phyloP scores from a whole-genome alignment of 2,329 filamentous ascomycete genomes.

The Xylariaceae sp. region DNA sequence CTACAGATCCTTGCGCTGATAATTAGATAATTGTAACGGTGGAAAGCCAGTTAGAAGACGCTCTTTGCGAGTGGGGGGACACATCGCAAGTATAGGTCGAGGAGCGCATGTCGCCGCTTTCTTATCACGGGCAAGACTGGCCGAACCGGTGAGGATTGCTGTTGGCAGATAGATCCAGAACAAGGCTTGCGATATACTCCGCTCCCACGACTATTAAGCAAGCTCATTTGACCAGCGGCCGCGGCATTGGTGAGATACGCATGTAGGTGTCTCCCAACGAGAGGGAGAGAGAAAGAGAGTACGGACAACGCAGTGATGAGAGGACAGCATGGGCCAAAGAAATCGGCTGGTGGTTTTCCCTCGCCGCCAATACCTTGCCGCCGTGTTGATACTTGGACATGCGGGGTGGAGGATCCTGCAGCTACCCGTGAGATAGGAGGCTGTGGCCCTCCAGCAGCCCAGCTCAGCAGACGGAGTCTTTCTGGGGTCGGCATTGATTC shows the following conservation, averaged over 20 bases:
- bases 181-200: not conserved
- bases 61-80: conserved; percentile 4
- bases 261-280: not conserved
- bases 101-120: not conserved
- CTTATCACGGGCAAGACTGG: not conserved
- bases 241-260: not conserved
- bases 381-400: conserved; percentile 10
- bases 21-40: conserved; percentile 3
- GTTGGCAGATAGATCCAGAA: not conserved
- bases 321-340: conserved; percentile 7
- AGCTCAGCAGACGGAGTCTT: conserved; percentile 17
- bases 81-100: not conserved
- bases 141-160: not conserved
- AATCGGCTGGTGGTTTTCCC: conserved; percentile 10
- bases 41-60: conserved; percentile 5
- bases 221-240: too few relatives aligned
- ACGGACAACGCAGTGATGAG: not conserved
- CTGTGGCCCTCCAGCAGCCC: conserved; percentile 18
- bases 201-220: too few relatives aligned
- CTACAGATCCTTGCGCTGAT: not conserved
- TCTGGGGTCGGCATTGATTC: conserved; percentile 21
- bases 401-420: conserved; percentile 22
- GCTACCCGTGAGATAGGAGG: conserved; percentile 23
- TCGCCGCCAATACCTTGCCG: conserved; percentile 16
- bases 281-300: not conserved